These are phyloP conservation scores for Lichtheimia corymbifera DNA, from an alignment of 371 early-diverging fungal species.

Conservation along the genomic window DNA sequence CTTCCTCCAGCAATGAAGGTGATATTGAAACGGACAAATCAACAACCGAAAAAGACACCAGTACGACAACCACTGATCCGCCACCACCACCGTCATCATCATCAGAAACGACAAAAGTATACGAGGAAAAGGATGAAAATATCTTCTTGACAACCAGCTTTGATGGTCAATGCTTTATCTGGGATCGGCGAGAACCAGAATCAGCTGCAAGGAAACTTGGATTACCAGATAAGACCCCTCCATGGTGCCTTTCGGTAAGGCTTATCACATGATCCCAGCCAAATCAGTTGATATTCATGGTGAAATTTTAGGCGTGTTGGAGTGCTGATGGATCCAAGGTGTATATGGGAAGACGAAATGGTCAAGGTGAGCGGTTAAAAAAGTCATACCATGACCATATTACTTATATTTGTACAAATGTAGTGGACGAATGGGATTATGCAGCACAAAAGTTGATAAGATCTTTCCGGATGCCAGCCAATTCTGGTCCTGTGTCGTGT, in stretches of 20 bases:
- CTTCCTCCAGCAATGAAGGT: not conserved
- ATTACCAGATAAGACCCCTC: slow-evolving; percentile 75
- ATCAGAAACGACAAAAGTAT: slow-evolving; percentile 5
- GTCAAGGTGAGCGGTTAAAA: slow-evolving; percentile 49
- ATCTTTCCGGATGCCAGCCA: slow-evolving; percentile 80
- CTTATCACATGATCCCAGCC: too few species aligned
- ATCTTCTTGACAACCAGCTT: slow-evolving; percentile 79
- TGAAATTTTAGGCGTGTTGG: slow-evolving; percentile 77
- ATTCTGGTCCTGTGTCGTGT: slow-evolving; percentile 88
- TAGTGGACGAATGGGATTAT: slow-evolving; percentile 90
- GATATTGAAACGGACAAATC: not conserved
- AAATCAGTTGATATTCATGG: too few species aligned
- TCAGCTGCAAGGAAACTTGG: slow-evolving; percentile 56
- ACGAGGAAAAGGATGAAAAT: slow-evolving; percentile 34
- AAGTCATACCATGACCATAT: not conserved
- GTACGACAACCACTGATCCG: not conserved
- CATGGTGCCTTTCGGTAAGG: slow-evolving; percentile 85
- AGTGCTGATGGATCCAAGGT: slow-evolving; percentile 75
- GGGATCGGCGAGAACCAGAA: slow-evolving; percentile 77
- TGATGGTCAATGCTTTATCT: slow-evolving; percentile 81
- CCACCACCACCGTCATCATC: not conserved
- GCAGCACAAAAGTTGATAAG: slow-evolving; percentile 65
- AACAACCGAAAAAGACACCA: not conserved
- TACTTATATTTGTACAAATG: slow-evolving; percentile 4
- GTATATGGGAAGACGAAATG: slow-evolving; percentile 81